A percentile compares a stretch with the other conserved stretches of the same genome.
Evolutionary conservation across 2,329 filamentous ascomycete genomes (phyloP).

Genomic region (Hymenoscyphus infarciens): DNA sequence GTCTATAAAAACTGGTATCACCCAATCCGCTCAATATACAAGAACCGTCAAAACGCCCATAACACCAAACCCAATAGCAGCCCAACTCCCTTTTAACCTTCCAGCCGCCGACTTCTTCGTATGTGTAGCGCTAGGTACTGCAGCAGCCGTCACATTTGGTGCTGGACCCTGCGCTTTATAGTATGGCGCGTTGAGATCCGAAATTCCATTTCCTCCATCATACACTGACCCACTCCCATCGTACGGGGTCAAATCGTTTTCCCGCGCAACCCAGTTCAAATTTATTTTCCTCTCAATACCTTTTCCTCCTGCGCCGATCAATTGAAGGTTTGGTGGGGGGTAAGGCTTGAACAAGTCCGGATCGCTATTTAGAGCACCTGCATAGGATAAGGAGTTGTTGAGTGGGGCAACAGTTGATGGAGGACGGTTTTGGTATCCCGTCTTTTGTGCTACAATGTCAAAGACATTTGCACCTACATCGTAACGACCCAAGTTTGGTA

Average conservation of each 20-base stretch:
- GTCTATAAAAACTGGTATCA: conserved; percentile 1
- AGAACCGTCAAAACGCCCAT: conserved; percentile 9
- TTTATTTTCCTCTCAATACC: conserved; percentile 37
- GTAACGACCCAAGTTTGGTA: conserved; percentile 43
- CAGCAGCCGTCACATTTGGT: conserved; percentile 20
- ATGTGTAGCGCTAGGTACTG: neutral
- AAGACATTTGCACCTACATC: conserved; percentile 41
- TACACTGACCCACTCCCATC: conserved; percentile 44
- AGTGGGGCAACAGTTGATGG: conserved; percentile 36
- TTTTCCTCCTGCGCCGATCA: conserved; percentile 43
- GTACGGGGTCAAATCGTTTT: conserved; percentile 39
- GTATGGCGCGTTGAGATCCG: conserved; percentile 37
- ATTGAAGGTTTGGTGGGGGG: conserved; percentile 42
- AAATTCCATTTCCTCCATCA: conserved; percentile 38
- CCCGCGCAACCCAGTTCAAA: conserved; percentile 10
- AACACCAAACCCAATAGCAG: conserved; percentile 7
- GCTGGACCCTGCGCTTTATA: conserved; percentile 37
- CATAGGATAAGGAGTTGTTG: conserved; percentile 45
- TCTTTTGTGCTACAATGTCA: conserved; percentile 29
- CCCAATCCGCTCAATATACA: conserved; percentile 3
- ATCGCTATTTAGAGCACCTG: conserved; percentile 40
- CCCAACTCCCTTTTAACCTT: conserved; percentile 6
- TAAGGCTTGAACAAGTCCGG: conserved; percentile 33
- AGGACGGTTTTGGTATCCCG: conserved; percentile 31
- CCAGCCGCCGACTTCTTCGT: neutral